Conservation (phyloP, 495 filamentous ascomycete species). For the Penicillium subrubescens region DNA sequence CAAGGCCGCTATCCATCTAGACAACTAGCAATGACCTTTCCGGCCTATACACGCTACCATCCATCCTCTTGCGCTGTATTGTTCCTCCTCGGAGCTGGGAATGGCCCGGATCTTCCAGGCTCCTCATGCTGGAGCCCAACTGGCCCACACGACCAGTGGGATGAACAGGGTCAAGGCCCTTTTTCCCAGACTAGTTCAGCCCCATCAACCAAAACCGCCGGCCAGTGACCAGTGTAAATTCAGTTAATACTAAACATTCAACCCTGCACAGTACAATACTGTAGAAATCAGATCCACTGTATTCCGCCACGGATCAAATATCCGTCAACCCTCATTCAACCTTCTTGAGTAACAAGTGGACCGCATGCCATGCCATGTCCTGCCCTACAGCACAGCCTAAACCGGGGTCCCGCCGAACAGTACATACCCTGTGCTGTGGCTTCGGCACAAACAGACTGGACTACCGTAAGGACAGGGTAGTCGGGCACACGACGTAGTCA, state of each 20-base stretch:
- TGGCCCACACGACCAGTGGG: background rate
- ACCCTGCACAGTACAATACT: too few species aligned
- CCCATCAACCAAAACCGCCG: background rate
- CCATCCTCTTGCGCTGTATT: too few species aligned
- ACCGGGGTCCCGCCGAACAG: background rate
- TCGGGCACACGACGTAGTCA: background rate
- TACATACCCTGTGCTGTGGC: background rate
- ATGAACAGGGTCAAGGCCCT: background rate
- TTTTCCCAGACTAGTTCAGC: background rate
- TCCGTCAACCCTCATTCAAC: background rate
- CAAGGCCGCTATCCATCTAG: background rate
- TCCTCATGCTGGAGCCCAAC: background rate
- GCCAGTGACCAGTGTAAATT: background rate
- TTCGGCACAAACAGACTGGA: background rate
- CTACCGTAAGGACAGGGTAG: background rate
- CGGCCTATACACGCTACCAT: background rate
- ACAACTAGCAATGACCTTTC: background rate
- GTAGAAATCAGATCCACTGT: background rate
- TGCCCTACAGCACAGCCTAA: background rate
- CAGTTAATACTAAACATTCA: background rate
- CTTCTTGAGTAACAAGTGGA: background rate
- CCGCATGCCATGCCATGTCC: background rate
- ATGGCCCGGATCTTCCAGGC: background rate
- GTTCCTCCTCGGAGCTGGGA: background rate
- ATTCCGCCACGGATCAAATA: too few species aligned